phyloP scores from a whole-genome alignment of 164 flowering plant genomes.

The Annona squamosa region DNA sequence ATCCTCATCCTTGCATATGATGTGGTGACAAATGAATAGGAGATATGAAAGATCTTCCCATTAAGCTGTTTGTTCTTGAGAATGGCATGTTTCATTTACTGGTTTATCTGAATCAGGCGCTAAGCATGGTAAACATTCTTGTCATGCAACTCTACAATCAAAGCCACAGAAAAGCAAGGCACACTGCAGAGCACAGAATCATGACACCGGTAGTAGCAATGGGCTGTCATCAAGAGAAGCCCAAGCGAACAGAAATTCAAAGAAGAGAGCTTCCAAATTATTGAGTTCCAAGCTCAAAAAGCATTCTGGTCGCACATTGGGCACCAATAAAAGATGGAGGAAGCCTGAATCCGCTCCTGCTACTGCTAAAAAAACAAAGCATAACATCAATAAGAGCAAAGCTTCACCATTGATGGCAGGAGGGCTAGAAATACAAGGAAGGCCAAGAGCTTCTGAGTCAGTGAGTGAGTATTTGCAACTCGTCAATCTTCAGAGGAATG shows the following conservation, averaged over 20 bases:
- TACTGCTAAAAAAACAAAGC: constrained; percentile 1
- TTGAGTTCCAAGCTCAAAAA: constrained; percentile 6
- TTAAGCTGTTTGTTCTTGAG: neutral
- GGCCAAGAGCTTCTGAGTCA: constrained; percentile 6
- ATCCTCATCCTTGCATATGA: neutral
- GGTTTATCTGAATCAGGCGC: constrained; percentile 9
- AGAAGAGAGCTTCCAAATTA: neutral
- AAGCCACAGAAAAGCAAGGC: constrained; percentile 2
- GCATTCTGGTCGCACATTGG: neutral
- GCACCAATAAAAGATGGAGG: neutral
- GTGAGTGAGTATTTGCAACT: constrained; percentile 6
- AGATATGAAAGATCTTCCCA: neutral
- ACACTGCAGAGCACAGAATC: neutral
- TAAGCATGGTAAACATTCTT: constrained; percentile 13
- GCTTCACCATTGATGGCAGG: neutral
- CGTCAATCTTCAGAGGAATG: neutral
- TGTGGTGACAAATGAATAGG: neutral
- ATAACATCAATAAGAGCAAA: constrained; percentile 11
- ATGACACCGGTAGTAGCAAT: constrained; percentile 4
- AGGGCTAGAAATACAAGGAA: constrained; percentile 1
- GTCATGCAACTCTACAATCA: constrained; percentile 13
- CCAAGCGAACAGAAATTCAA: neutral
- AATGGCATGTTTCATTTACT: neutral
- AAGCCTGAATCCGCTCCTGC: constrained; percentile 3
- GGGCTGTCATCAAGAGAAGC: neutral